phyloP scores from a whole-genome alignment of 192 early-diverging fungal genomes.

The Podila verticillata region DNA sequence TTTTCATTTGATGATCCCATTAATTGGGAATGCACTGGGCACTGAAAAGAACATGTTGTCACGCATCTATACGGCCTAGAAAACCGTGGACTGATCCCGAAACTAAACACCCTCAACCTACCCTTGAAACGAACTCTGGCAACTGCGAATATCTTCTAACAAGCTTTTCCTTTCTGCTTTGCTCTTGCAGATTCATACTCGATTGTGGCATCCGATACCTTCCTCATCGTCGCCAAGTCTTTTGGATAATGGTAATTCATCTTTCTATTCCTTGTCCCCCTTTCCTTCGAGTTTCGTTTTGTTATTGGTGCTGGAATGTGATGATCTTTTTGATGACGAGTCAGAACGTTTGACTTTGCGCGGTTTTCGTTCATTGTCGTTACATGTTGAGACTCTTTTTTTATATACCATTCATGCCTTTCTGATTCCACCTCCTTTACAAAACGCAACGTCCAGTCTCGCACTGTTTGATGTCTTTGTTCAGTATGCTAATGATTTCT shows the following conservation, averaged over 20 bases:
- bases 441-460: slow-evolving; percentile 10
- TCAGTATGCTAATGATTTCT: not conserved
- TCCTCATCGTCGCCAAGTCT: not conserved
- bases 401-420: slow-evolving; percentile 82
- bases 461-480: slow-evolving; percentile 5
- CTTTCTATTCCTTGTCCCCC: not conserved
- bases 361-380: slow-evolving; percentile 61
- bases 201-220: not conserved
- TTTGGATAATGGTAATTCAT: slow-evolving; percentile 11
- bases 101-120: not conserved
- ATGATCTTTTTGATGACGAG: slow-evolving; percentile 85
- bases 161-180: not conserved
- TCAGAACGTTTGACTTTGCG: slow-evolving; percentile 62
- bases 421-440: slow-evolving; percentile 50
- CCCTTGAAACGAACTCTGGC: too few species aligned
- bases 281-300: not conserved
- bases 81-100: slow-evolving; percentile 58
- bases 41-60: slow-evolving; percentile 63
- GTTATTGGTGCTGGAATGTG: slow-evolving; percentile 51
- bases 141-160: not conserved
- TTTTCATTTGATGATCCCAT: slow-evolving; percentile 29
- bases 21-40: slow-evolving; percentile 69
- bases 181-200: not conserved
- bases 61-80: slow-evolving; percentile 61
- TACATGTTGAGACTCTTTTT: slow-evolving; percentile 75